Conservation (phyloP, 306 rosid genomes). For the Castanea mollissima region DNA sequence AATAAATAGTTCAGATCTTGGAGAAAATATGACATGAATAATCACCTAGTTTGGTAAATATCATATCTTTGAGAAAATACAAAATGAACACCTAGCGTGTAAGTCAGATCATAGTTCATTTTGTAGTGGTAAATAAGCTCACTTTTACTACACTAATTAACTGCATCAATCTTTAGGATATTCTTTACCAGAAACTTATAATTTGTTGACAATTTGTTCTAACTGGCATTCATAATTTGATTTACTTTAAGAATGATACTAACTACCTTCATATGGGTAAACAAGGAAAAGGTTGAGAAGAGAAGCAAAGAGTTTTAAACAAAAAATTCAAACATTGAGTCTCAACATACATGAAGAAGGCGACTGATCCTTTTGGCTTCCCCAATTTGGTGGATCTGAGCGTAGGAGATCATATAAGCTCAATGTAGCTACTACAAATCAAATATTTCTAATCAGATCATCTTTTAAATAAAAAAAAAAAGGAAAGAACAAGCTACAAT, state of each 20-base stretch:
- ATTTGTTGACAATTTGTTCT: no score
- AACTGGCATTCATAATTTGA: background rate
- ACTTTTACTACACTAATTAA: background rate
- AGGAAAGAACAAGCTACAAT: background rate
- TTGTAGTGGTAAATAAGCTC: background rate
- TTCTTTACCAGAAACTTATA: background rate
- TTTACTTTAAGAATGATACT: background rate
- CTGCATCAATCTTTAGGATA: background rate
- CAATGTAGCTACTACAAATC: conserved; percentile 45
- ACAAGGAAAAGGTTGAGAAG: background rate
- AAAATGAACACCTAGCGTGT: background rate
- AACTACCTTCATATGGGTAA: background rate
- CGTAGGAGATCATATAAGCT: conserved; percentile 82
- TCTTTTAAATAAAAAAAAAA: background rate
- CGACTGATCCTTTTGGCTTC: conserved; percentile 39
- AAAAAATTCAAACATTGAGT: background rate
- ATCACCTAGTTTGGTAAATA: background rate
- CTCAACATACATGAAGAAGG: conserved; percentile 40
- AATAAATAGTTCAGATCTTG: background rate
- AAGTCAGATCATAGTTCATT: background rate
- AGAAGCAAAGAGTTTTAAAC: background rate
- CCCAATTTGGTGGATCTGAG: conserved; percentile 51
- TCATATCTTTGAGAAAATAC: background rate
- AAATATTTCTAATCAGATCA: conserved; percentile 16
- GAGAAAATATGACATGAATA: background rate